Conservation (phyloP, 495 filamentous ascomycete species). For the Penicillium cosmopolitanum region DNA sequence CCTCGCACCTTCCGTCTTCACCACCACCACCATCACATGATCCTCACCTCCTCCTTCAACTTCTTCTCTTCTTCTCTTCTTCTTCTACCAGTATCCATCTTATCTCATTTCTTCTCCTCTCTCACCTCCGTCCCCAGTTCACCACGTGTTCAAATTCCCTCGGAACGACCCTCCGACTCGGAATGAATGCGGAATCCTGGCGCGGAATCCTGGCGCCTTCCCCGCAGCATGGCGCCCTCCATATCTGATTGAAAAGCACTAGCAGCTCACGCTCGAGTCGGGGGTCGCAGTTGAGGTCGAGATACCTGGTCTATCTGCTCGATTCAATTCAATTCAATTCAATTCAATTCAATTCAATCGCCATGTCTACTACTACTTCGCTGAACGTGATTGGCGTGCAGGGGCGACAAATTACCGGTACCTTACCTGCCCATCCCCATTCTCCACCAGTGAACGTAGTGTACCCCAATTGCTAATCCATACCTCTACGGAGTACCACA, state of each 20-base stretch:
- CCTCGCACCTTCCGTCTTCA: too few species aligned
- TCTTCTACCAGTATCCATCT: too few species aligned
- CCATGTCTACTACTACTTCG: slow-evolving; percentile 14
- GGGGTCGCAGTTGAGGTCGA: too few species aligned
- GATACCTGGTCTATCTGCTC: too few species aligned
- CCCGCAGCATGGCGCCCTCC: background rate
- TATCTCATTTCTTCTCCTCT: too few species aligned
- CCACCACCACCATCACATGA: too few species aligned
- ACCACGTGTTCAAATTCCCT: background rate
- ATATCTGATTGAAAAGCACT: background rate
- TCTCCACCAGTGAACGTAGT: too few species aligned
- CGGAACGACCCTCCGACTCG: background rate
- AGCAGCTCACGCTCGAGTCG: too few species aligned
- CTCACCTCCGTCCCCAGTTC: too few species aligned
- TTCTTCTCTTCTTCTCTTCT: too few species aligned
- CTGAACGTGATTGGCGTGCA: slow-evolving; percentile 22
- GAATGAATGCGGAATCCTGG: slow-evolving; percentile 1
- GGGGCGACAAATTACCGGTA: slow-evolving; percentile 25
- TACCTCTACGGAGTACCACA: background rate
- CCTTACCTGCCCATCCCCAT: background rate
- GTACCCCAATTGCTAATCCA: too few species aligned
- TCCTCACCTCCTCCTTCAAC: too few species aligned
- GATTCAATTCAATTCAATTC: background rate
- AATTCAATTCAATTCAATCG: background rate
- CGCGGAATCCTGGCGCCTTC: background rate